These are phyloP conservation scores for Schizosaccharomyces lindneri DNA, from an alignment of 805 yeast genomes.

Conservation along the genomic window DNA sequence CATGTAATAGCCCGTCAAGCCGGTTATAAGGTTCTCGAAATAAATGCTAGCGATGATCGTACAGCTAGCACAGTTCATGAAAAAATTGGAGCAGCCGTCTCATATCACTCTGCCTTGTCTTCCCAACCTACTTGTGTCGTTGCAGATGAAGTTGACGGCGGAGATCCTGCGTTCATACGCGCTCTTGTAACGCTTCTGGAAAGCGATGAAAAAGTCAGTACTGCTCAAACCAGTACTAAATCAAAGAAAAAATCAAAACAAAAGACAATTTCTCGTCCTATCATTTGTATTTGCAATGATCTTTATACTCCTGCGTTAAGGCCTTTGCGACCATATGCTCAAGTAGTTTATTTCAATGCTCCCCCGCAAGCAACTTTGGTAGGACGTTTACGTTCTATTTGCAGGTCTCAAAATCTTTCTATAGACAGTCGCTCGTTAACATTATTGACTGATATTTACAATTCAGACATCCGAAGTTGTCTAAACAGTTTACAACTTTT, in stretches of 20 bases:
- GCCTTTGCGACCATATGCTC: slow-evolving; percentile 46
- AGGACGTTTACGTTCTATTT: slow-evolving; percentile 26
- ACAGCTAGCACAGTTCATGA: slow-evolving; percentile 31
- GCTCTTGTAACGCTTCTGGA: slow-evolving; percentile 31
- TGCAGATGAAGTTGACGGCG: slow-evolving; percentile 75
- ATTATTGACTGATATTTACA: slow-evolving; percentile 43
- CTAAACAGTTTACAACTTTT: slow-evolving; percentile 56
- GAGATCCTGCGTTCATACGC: slow-evolving; percentile 20
- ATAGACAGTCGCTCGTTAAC: slow-evolving; percentile 28
- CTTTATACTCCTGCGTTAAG: slow-evolving; percentile 53
- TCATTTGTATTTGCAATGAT: slow-evolving; percentile 80
- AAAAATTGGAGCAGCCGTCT: slow-evolving; percentile 35
- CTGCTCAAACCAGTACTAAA: slow-evolving; percentile 6
- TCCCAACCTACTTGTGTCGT: slow-evolving; percentile 61
- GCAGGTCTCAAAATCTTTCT: slow-evolving; percentile 27
- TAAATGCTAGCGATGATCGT: slow-evolving; percentile 68
- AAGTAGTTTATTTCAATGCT: slow-evolving; percentile 38
- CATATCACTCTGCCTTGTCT: slow-evolving; percentile 32
- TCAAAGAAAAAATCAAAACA: slow-evolving; percentile 13
- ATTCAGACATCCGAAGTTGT: slow-evolving; percentile 69
- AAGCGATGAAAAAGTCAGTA: slow-evolving; percentile 31
- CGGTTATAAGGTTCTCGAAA: slow-evolving; percentile 57
- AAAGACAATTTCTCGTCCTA: slow-evolving; percentile 45
- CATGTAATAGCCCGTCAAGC: slow-evolving; percentile 63
- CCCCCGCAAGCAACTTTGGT: slow-evolving; percentile 26